phyloP scores from a whole-genome alignment of 441 rosid species.

The Bruguiera hainesii region DNA sequence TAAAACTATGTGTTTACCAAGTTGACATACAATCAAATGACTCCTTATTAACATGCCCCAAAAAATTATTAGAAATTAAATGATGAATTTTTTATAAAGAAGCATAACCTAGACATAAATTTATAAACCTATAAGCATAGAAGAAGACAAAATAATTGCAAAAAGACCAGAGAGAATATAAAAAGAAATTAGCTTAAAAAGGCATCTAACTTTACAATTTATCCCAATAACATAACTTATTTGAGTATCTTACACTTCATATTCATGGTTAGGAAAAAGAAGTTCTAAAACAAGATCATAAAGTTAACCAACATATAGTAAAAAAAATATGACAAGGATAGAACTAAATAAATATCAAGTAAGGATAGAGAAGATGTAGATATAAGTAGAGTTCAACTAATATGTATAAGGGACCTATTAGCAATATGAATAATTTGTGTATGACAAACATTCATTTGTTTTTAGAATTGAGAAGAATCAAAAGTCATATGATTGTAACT shows the following conservation, averaged over 20 bases:
- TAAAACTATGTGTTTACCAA: not conserved
- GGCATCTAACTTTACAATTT: not conserved
- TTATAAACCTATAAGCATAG: not conserved
- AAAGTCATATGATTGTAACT: not conserved
- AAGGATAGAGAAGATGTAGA: not conserved
- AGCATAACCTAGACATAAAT: not conserved
- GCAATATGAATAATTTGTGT: not conserved
- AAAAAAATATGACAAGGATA: not conserved
- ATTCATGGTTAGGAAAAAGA: no score
- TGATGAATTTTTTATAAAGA: not conserved
- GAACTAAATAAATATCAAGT: not conserved
- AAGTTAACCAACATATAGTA: not conserved
- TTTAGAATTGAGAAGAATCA: not conserved
- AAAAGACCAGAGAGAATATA: not conserved
- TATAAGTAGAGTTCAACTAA: not conserved
- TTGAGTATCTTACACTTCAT: no score
- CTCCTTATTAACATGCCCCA: not conserved
- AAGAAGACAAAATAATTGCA: not conserved
- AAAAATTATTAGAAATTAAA: not conserved
- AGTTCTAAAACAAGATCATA: not conserved
- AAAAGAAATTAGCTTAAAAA: not conserved
- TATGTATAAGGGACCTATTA: not conserved
- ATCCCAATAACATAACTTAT: not conserved
- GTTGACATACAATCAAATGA: not conserved
- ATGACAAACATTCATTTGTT: not conserved